phyloP scores from a whole-genome alignment of 1,139 yeast species.

The Kurtzmaniella quercitrusa region DNA sequence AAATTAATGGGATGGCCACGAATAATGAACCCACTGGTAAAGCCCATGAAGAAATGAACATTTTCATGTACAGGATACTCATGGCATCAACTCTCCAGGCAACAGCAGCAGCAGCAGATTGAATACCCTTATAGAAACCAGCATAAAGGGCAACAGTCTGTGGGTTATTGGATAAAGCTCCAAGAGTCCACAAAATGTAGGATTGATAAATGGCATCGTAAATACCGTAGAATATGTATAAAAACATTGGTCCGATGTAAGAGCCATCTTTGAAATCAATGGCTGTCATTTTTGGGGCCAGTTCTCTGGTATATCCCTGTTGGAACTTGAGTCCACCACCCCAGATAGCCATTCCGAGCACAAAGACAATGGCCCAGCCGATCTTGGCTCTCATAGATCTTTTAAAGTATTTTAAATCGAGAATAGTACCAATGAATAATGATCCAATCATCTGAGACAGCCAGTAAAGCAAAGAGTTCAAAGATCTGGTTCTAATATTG shows the following conservation, averaged over 20 bases:
- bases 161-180: slow-evolving; percentile 11
- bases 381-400: slow-evolving; percentile 9
- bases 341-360: slow-evolving; percentile 10
- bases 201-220: slow-evolving; percentile 11
- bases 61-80: slow-evolving; percentile 6
- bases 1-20: slow-evolving; percentile 36
- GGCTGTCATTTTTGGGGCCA: slow-evolving; percentile 2
- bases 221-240: slow-evolving; percentile 11
- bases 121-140: slow-evolving; percentile 12
- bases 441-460: slow-evolving; percentile 11
- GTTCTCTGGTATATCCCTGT: slow-evolving; percentile 6
- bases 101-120: slow-evolving; percentile 11
- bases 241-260: slow-evolving; percentile 11
- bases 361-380: slow-evolving; percentile 9
- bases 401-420: slow-evolving; percentile 7
- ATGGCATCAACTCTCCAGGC: slow-evolving; percentile 11
- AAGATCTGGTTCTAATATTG: slow-evolving; percentile 10
- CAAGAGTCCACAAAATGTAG: slow-evolving; percentile 11
- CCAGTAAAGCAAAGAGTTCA: slow-evolving; percentile 11
- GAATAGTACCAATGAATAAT: slow-evolving; percentile 10
- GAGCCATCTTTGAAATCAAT: slow-evolving; percentile 10
- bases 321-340: slow-evolving; percentile 11
- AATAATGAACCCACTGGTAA: slow-evolving; percentile 12
- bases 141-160: slow-evolving; percentile 9
- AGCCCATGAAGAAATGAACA: slow-evolving; percentile 9